Percentiles rank a stretch among this genome's conserved stretches.
Conservation (phyloP, 2,329 filamentous ascomycete species). For the Cryphonectria radicalis region DNA sequence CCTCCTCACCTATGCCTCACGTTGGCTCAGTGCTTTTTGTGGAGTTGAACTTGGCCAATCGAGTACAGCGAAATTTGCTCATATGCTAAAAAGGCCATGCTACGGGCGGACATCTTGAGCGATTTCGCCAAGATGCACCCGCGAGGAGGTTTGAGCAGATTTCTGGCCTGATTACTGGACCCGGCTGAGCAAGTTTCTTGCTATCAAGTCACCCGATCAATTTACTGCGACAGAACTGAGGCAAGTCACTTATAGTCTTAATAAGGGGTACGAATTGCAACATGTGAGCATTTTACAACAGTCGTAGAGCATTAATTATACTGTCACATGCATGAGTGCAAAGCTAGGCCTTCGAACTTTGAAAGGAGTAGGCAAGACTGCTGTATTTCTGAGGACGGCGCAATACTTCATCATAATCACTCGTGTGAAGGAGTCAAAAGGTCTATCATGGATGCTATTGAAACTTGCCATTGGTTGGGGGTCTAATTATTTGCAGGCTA, state of each 20-base stretch:
- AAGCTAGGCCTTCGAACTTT: too few species aligned
- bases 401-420: too few species aligned
- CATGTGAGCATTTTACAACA: not conserved
- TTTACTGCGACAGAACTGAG: not conserved
- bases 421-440: too few species aligned
- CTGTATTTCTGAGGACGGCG: not conserved
- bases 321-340: not conserved
- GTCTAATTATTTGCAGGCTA: too few species aligned
- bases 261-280: not conserved
- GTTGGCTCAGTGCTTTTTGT: not conserved
- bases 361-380: not conserved
- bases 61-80: not conserved
- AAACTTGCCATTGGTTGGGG: not conserved
- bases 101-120: not conserved
- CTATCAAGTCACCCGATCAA: not conserved
- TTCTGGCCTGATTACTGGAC: not conserved
- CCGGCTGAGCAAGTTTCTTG: constrained; percentile 6
- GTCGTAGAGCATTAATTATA: not conserved
- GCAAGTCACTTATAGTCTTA: not conserved
- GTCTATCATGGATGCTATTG: not conserved
- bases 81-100: not conserved
- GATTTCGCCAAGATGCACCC: not conserved
- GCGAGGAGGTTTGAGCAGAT: constrained; percentile 4
- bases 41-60: not conserved
- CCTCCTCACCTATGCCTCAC: not conserved